Base-by-base conservation (phyloP, 352 stramenopile species). In the Phytophthora macrochlamydospora region DNA sequence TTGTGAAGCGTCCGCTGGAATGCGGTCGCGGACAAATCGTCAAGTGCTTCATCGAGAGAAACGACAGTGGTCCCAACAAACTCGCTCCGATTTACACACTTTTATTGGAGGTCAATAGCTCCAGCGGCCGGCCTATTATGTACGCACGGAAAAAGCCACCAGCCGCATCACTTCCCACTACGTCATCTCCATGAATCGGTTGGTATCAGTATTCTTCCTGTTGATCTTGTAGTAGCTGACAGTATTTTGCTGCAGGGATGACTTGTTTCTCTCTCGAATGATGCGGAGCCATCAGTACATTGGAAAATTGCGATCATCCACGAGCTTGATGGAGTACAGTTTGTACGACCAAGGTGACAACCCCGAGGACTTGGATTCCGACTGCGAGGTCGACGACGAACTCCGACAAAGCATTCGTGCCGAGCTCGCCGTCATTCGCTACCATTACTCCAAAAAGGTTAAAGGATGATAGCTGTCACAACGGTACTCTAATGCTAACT, bases 21-120 rank as follows among this genome's bases (percentile, higher is more conserved):
- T 87, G 73, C 46, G 88, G 84, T n/a, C 82, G 85, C 14, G 88
- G 87, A 14, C 78, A 89, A 51, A 91, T 93, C 24, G 75, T 93
- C 67, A 93, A 93, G 65, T 97, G 90, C 63, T 97, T 96, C 56
- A 97, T 97, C 54, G 88, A 97, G 60, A 79, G 90, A 53, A 94
- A 94, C 48, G 78, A 90, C 45, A 85, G 65, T 43, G 82, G 86
- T 0, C 78, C 76, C 9, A 95, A 96, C 65, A 91, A 90, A 54
- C 72, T 97, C 18, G 78, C 85, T 2, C 90, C 90, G 1, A 78
- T 96, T 35, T 97, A 94, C 65, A 95, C 87, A 28, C 62, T 95
- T 5, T 67, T 94, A 4, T 56, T 94, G 1, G 89, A 97, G 64
- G 83, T 95, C 29, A 93, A 94, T 61, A 94, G 88, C 57, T 91